Percentiles rank a stretch among this genome's conserved stretches.
These are phyloP conservation scores for Cadophora gregata DNA, from an alignment of 2,329 filamentous ascomycete species.

Conservation along the genomic window DNA sequence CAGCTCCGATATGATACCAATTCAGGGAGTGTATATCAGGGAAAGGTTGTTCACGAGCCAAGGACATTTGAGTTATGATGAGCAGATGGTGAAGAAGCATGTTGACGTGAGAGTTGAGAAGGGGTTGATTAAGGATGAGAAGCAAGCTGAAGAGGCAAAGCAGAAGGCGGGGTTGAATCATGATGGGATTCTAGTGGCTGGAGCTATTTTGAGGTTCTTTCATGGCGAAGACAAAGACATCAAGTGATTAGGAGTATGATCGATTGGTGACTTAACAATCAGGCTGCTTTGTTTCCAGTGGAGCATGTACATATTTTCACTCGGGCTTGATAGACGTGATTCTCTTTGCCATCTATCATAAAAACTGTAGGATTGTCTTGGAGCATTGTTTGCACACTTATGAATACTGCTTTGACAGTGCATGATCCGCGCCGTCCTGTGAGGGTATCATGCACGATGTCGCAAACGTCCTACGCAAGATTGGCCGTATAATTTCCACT, in stretches of 20 bases:
- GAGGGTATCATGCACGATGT: too few species aligned
- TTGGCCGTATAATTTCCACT: too few species aligned
- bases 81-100: slow-evolving; percentile 52
- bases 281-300: too few species aligned
- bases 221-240: slow-evolving; percentile 30
- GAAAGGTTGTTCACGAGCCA: slow-evolving; percentile 54
- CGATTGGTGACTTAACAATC: too few species aligned
- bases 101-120: slow-evolving; percentile 52
- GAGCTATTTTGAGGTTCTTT: slow-evolving; percentile 53
- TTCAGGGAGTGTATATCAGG: slow-evolving; percentile 53
- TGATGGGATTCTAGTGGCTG: slow-evolving; percentile 48
- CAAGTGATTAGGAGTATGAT: neutral
- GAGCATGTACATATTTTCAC: too few species aligned
- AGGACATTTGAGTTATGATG: slow-evolving; percentile 54
- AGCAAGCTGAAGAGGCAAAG: slow-evolving; percentile 46
- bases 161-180: slow-evolving; percentile 49
- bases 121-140: slow-evolving; percentile 47
- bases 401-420: too few species aligned
- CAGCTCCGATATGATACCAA: slow-evolving; percentile 49
- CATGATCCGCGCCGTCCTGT: too few species aligned
- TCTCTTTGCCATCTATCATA: too few species aligned
- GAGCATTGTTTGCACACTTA: too few species aligned
- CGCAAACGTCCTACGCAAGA: too few species aligned
- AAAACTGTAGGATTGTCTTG: too few species aligned
- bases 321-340: too few species aligned